Evolutionary conservation across 495 filamentous ascomycete species (phyloP).

Genomic region (Parathielavia appendiculata): DNA sequence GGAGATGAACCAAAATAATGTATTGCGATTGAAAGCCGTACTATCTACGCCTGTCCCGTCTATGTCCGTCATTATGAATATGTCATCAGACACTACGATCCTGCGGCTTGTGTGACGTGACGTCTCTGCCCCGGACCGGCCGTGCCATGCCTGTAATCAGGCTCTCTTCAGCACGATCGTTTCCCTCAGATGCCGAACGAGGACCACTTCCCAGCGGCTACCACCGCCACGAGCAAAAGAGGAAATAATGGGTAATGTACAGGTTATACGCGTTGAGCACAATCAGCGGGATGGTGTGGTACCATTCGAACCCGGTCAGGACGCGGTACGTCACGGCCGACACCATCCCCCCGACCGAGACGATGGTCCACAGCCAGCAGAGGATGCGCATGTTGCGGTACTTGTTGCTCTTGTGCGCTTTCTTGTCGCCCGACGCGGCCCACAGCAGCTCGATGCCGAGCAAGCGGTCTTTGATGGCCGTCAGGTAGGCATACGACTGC

Average conservation of each 20-base stretch:
- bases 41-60: neutral
- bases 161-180: neutral
- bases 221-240: conserved; percentile 30
- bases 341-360: conserved; percentile 23
- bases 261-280: conserved; percentile 30
- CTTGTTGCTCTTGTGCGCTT: conserved; percentile 34
- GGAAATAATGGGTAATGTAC: conserved; percentile 30
- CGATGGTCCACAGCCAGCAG: conserved; percentile 29
- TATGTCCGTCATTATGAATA: neutral
- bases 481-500: conserved; percentile 34
- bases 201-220: conserved; percentile 10
- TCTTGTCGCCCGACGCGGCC: conserved; percentile 34
- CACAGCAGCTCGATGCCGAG: conserved; percentile 33
- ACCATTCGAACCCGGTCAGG: conserved; percentile 24
- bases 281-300: conserved; percentile 29
- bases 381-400: conserved; percentile 33
- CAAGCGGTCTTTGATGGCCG: conserved; percentile 33
- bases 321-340: conserved; percentile 26
- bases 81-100: neutral
- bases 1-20: neutral
- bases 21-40: neutral
- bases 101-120: neutral
- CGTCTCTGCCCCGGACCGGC: neutral
- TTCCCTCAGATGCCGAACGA: neutral
- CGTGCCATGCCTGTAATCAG: neutral